Evolutionary conservation across 2,329 filamentous ascomycete genomes (phyloP).

Genomic region (Chaetomium strumarium): DNA sequence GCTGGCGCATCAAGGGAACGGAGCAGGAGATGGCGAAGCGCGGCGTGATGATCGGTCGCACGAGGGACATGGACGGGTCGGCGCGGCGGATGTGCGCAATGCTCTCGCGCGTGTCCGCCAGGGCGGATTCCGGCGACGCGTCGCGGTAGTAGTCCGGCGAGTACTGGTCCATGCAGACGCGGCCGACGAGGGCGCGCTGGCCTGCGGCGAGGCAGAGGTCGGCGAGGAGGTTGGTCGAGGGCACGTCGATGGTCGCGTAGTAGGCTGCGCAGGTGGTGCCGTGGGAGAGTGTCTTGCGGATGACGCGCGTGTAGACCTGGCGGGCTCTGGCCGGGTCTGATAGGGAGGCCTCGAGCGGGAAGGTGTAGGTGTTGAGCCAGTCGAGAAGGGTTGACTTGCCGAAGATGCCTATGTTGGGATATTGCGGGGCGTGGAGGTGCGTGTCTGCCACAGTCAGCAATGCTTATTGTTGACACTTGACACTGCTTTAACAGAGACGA

Average conservation of each 20-base stretch:
- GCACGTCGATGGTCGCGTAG: slow-evolving; percentile 83
- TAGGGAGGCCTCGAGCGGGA: slow-evolving; percentile 81
- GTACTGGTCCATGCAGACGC: slow-evolving; percentile 89
- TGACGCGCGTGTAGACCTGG: slow-evolving; percentile 69
- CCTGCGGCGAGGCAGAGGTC: slow-evolving; percentile 73
- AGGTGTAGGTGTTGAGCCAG: slow-evolving; percentile 93
- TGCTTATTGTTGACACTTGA: neutral
- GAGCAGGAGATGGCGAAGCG: slow-evolving; percentile 62
- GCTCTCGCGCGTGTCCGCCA: slow-evolving; percentile 50
- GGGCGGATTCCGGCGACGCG: slow-evolving; percentile 51
- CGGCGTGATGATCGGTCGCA: slow-evolving; percentile 76
- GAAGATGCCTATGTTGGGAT: slow-evolving; percentile 90
- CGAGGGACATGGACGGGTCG: slow-evolving; percentile 58
- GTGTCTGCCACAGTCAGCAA: slow-evolving; percentile 59
- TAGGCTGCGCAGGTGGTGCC: slow-evolving; percentile 95
- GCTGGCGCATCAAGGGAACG: slow-evolving; percentile 49
- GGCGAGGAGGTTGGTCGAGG: slow-evolving; percentile 84
- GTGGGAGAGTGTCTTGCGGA: slow-evolving; percentile 75
- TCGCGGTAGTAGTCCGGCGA: slow-evolving; percentile 79
- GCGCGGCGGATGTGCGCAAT: slow-evolving; percentile 61
- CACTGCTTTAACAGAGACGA: neutral
- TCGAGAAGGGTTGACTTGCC: slow-evolving; percentile 87
- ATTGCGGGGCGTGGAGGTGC: slow-evolving; percentile 91
- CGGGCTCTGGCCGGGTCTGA: slow-evolving; percentile 55
- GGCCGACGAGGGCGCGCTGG: slow-evolving; percentile 84